Percentiles rank a stretch among this genome's conserved stretches.
phyloP scores from a whole-genome alignment of 2,329 filamentous ascomycete species.

The Berkeleyomyces rouxiae region DNA sequence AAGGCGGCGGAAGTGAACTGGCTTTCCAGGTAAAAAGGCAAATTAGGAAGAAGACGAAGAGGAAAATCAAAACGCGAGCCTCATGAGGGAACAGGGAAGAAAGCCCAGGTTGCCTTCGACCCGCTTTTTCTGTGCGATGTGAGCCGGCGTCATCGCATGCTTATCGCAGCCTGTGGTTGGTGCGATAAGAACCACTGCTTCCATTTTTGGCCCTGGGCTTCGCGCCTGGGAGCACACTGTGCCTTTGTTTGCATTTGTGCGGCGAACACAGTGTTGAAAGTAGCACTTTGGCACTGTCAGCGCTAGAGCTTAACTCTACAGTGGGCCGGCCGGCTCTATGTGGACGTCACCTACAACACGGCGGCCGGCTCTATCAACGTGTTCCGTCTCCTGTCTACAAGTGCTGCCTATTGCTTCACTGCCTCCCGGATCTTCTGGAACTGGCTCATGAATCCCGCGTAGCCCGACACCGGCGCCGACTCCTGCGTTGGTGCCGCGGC shows the following conservation, averaged over 20 bases:
- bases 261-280: not conserved
- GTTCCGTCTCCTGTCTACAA: no score
- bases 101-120: not conserved
- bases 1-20: no score
- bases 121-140: conserved; percentile 3
- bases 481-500: conserved; percentile 22
- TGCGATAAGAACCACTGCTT: not conserved
- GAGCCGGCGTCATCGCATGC: conserved; percentile 5
- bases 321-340: no score
- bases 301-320: no score
- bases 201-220: not conserved
- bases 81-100: not conserved
- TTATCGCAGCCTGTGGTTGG: conserved; percentile 2
- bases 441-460: conserved; percentile 43
- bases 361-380: no score
- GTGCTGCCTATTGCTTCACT: conserved; percentile 20
- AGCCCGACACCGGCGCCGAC: conserved; percentile 24
- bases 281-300: no score
- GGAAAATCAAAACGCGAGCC: not conserved
- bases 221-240: not conserved
- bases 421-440: conserved; percentile 42
- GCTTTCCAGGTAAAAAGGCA: not conserved
- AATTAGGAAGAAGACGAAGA: not conserved
- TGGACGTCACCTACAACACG: no score
- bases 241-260: not conserved